Percentiles rank a stretch among this genome's conserved stretches.
phyloP scores from a whole-genome alignment of 805 yeast species.

The Cyberlindnera euphorbiae region DNA sequence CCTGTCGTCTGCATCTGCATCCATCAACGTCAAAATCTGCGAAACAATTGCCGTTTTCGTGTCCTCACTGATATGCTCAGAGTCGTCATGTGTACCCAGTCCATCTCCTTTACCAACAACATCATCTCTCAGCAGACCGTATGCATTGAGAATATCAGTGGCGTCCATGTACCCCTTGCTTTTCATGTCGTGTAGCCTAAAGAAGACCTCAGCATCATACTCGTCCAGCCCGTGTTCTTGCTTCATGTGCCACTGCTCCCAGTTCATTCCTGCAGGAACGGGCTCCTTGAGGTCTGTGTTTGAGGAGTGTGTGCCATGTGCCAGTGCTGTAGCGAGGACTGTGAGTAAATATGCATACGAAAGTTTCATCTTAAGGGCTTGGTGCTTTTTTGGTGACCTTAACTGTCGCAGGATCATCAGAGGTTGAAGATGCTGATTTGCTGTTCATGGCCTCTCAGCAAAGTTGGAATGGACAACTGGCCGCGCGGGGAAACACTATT shows the following conservation, averaged over 20 bases:
- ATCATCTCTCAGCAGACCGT: constrained; percentile 70
- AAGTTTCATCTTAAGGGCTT: constrained; percentile 2
- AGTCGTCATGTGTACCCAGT: constrained; percentile 71
- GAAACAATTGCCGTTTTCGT: constrained; percentile 48
- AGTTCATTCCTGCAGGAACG: constrained; percentile 50
- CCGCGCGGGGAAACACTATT: no score
- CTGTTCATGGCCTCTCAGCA: no score
- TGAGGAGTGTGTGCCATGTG: constrained; percentile 18
- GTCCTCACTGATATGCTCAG: constrained; percentile 52
- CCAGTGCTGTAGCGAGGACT: constrained; percentile 1
- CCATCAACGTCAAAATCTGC: constrained; percentile 55
- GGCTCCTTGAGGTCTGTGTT: constrained; percentile 25
- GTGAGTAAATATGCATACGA: not conserved
- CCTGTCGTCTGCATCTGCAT: constrained; percentile 59
- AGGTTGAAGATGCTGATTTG: no score
- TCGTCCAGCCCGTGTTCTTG: constrained; percentile 78
- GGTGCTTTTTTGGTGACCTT: no score
- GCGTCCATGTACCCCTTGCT: constrained; percentile 50
- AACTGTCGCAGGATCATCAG: no score
- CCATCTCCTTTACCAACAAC: constrained; percentile 89
- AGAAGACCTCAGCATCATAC: constrained; percentile 72
- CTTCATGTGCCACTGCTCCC: constrained; percentile 91
- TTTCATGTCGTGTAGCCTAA: constrained; percentile 72
- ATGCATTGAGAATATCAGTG: constrained; percentile 68
- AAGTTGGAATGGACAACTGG: no score